Base-by-base conservation (phyloP, 371 early-diverging fungal genomes). In the Fennellomyces sp. region DNA sequence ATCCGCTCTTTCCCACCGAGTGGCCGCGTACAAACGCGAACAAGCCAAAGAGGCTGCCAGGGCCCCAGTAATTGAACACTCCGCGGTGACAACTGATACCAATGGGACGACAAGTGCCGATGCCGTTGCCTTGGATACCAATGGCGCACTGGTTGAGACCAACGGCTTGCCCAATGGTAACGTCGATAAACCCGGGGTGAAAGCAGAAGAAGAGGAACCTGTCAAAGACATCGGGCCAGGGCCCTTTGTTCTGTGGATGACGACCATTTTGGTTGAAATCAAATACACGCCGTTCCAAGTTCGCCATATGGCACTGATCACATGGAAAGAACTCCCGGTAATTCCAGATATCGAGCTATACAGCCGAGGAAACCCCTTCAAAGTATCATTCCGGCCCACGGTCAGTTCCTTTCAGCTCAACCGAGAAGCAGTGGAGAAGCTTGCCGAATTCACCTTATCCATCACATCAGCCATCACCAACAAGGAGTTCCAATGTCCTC, bases 381-480 rank as follows among this genome's bases (percentile, higher is more conserved):
- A 38, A 15, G 69, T 74, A 8, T 55, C 55, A 1, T 26, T 73
- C 6, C 73, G 66, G n/a, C 54, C 64, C 10, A 19, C 72, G 26
- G 25, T 53, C 1, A 52, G 55, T 0, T 51, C 66, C 7, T 42
- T 78, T 6, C 13, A 58, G 0, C 57, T 86, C 21, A 72, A 69
- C 11, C 28, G 63, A 2, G 72, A 69, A 11, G 69, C 61, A 10
- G 53, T 85, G 1, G 64, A 82, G 0, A 21, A 53, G 4, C 64
- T 89, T 1, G 81, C 75, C 4, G 66, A 71, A 10, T 90, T 85
- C 54, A 87, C 85, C 3, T 51, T 83, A 11, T 66, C 72, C 11
- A 33, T 84, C 3, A 54, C 85, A 47, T 58, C 64, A 4, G 76
- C 84, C n/a, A 69, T 88, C 15, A 66, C 80, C 27, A 80, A 82